Base-by-base conservation (phyloP, 2,329 filamentous ascomycete species). In the Calonectria hawksworthii region DNA sequence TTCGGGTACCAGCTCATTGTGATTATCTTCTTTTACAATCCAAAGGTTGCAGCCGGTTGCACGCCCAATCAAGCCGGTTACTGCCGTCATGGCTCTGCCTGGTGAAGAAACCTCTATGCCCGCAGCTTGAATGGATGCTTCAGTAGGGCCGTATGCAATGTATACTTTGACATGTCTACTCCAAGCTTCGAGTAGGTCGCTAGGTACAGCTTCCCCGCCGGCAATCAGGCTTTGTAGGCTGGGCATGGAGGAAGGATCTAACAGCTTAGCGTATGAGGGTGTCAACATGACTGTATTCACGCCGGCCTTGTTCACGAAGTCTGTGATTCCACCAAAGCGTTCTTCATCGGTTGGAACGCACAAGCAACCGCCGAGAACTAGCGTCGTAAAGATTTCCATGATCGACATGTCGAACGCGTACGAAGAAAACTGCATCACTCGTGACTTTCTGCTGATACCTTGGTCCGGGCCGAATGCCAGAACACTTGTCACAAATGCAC, bases 281-380 rank as follows among this genome's bases (percentile, higher is more conserved):
- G 63, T 51, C 41, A 66, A 26, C 41, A 66, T 51, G 16, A 21
- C 34, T 13, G 61, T 66, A 21, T 66, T 51, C 13, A 51, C 38
- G 26, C 41, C 41, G 8, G 26, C 32, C 21, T 23, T 50, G 26
- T 34, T 50, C 2, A 51, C 63, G 36, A 66, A 66, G 8, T 66
- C 41, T 32, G 28, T 10, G 11, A 66, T 32, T 44, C 41, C 28
- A 4, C 63, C 63, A 51, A 50, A 50, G 1, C 41, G 63, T n/a
- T 66, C 41, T 28, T 66, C 41, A 9, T 51, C 63, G 16, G 41
- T 66, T n/a, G 63, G 41, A 14, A 66, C 63, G 21, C 63, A 66
- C 1, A 66, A 18, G 47, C 41, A 51, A 9, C 63, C 63, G 23
- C 63, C 63, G 8, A 51, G 10, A 10, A 51, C 21, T 10, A 66